Evolutionary conservation across 352 stramenopile genomes (phyloP), one percentile per base, ranked within the genome.

Genomic region (Globisporangium spinosum): DNA sequence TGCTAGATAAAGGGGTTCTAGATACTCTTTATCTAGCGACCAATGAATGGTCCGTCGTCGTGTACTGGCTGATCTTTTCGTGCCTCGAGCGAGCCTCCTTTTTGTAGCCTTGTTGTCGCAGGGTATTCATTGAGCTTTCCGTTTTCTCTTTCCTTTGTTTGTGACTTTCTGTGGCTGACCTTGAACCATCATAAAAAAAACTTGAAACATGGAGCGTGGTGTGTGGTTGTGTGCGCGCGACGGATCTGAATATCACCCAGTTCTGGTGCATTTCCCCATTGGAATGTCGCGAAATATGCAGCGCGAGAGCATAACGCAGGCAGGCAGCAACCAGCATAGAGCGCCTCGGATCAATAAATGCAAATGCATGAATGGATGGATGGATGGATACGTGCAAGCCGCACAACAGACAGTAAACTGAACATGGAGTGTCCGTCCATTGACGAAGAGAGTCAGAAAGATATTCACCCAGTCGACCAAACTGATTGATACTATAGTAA

Each of bases 71-170:
- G 56, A 32, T 22, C 56, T 62, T 49, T 47, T 8, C 12, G n/a
- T 43, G 54, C 27, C 20, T 34, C 27, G 9, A 22, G 15, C 17
- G 20, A 22, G 8, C 17, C 27, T 58, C 17, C 9, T 5, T n/a
- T n/a, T 20, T 60, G 27, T 43, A 27, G 27, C 27, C 20, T 47
- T 61, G 56, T 49, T 17, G 32, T 47, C 32, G 4, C 32, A 47
- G 56, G 32, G 49, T 49, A n/a, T 62, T 62, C 56, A 9, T 62
- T 62, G 56, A 62, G 32, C 56, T 62, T 49, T 62, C 56, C 56
- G 2, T 47, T 49, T 22, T 49, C 32, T 34, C 32, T 10, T 10
- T 23, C 0, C 29, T 25, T 25, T 55, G 35, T 43, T 23, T 54
- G 20, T 61, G 32, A 17, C 13, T 58, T 22, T 22, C 5, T 29